Percentiles rank a stretch among this genome's conserved stretches.
Conservation (phyloP, 352 stramenopile genomes). For the Pythium dissotocum region DNA sequence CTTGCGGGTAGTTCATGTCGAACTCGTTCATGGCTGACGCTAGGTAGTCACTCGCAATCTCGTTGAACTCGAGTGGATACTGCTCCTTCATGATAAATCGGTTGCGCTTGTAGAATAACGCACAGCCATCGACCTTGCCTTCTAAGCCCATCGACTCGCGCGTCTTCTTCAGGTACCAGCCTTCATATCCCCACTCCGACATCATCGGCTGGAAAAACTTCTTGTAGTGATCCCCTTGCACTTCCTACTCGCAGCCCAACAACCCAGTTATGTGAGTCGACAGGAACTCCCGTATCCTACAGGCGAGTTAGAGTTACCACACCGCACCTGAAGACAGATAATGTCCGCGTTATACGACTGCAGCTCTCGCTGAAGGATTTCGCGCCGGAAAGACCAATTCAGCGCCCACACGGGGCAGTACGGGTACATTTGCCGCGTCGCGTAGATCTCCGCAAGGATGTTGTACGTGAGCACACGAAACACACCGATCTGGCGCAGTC, state of each 20-base stretch:
- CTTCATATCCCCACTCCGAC: slow-evolving; percentile 95
- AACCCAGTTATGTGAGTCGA: background rate
- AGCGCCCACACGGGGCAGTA: slow-evolving; percentile 97
- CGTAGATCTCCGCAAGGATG: slow-evolving; percentile 91
- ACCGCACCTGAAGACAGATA: slow-evolving; percentile 90
- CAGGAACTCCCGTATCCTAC: background rate
- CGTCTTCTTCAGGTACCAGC: slow-evolving; percentile 98
- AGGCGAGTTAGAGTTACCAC: background rate
- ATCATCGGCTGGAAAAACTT: slow-evolving; percentile 96
- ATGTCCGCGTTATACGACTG: slow-evolving; percentile 94
- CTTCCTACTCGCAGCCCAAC: slow-evolving; percentile 79
- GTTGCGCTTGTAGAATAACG: slow-evolving; percentile 96
- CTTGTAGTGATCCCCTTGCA: slow-evolving; percentile 99
- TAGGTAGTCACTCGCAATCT: slow-evolving; percentile 82
- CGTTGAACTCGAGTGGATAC: slow-evolving; percentile 98
- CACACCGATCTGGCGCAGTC: slow-evolving; percentile 72
- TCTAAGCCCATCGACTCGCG: slow-evolving; percentile 96
- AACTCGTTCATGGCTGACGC: slow-evolving; percentile 70
- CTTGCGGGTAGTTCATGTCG: slow-evolving; percentile 72
- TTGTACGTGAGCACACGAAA: slow-evolving; percentile 92
- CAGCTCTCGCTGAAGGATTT: slow-evolving; percentile 90
- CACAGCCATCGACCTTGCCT: slow-evolving; percentile 98
- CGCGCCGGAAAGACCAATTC: slow-evolving; percentile 95
- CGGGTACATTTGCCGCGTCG: slow-evolving; percentile 93
- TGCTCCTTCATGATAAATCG: slow-evolving; percentile 89